Conservation (phyloP, 306 rosid genomes). For the Bauhinia variegata region DNA sequence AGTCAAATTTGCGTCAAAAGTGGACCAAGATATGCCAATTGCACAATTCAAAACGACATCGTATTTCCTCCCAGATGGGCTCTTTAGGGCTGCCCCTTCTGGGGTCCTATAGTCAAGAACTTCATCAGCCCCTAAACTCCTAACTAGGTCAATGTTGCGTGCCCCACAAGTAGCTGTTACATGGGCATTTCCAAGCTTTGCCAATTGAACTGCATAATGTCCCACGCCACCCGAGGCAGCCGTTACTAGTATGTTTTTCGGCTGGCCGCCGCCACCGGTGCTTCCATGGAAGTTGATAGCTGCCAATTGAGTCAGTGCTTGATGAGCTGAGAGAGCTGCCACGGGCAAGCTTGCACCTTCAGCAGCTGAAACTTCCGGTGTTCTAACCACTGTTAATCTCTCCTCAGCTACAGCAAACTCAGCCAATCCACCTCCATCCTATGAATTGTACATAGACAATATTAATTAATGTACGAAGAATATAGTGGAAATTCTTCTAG, state of each 20-base stretch:
- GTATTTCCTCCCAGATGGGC: slow-evolving; percentile 71
- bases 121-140: slow-evolving; percentile 74
- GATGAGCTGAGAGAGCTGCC: slow-evolving; percentile 69
- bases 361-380: slow-evolving; percentile 63
- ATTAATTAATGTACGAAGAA: background rate
- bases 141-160: slow-evolving; percentile 61
- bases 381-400: slow-evolving; percentile 54
- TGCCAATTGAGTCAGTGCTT: slow-evolving; percentile 62
- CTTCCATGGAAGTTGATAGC: slow-evolving; percentile 68
- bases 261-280: slow-evolving; percentile 31
- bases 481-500: background rate
- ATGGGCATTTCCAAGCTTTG: slow-evolving; percentile 61
- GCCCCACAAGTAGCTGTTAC: slow-evolving; percentile 80
- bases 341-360: slow-evolving; percentile 62
- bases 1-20: slow-evolving; percentile 56
- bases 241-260: slow-evolving; percentile 55
- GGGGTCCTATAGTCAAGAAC: slow-evolving; percentile 71
- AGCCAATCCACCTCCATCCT: slow-evolving; percentile 79
- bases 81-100: slow-evolving; percentile 58
- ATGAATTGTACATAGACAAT: slow-evolving; percentile 33
- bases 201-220: slow-evolving; percentile 66
- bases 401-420: slow-evolving; percentile 55
- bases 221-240: slow-evolving; percentile 72
- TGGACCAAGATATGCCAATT: slow-evolving; percentile 63
- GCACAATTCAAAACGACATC: slow-evolving; percentile 61